Percentiles rank a stretch among this genome's conserved stretches.
Conservation (phyloP, 805 yeast species). For the Teunomyces cretensis region DNA sequence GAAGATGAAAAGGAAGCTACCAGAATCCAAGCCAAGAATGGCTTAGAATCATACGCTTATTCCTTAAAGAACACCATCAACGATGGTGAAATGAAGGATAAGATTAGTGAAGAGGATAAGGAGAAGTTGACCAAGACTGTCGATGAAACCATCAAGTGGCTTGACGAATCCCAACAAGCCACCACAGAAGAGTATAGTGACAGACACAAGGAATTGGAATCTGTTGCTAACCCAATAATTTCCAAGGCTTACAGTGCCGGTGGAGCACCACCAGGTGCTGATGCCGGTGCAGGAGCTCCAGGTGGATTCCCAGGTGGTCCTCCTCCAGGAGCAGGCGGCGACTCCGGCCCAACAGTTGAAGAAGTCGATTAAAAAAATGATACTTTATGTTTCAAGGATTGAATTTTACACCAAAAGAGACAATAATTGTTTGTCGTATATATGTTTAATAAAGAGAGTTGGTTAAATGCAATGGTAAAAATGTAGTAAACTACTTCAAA, state of each 20-base stretch:
- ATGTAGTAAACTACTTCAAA: not conserved
- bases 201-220: constrained; percentile 41
- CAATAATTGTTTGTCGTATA: not conserved
- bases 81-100: constrained; percentile 45
- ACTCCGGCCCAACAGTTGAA: constrained; percentile 41
- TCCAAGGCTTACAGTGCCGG: constrained; percentile 31
- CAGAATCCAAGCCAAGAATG: constrained; percentile 86
- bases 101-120: constrained; percentile 39
- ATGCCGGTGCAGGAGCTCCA: constrained; percentile 21
- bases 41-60: constrained; percentile 85
- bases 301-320: constrained; percentile 49
- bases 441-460: not conserved
- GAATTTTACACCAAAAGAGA: not conserved
- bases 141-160: constrained; percentile 42
- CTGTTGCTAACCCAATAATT: constrained; percentile 40
- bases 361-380: constrained; percentile 32
- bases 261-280: constrained; percentile 29
- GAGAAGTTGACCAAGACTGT: constrained; percentile 54
- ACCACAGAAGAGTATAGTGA: constrained; percentile 42
- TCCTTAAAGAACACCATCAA: constrained; percentile 69
- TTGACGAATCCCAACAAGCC: constrained; percentile 39
- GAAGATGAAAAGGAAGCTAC: constrained; percentile 83
- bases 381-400: not conserved
- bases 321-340: constrained; percentile 25
- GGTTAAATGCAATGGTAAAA: not conserved